Evolutionary conservation across 176 grass and related monocot genomes (phyloP), one percentile per base, ranked within the genome.

Genomic region (Pontederia paniculata): DNA sequence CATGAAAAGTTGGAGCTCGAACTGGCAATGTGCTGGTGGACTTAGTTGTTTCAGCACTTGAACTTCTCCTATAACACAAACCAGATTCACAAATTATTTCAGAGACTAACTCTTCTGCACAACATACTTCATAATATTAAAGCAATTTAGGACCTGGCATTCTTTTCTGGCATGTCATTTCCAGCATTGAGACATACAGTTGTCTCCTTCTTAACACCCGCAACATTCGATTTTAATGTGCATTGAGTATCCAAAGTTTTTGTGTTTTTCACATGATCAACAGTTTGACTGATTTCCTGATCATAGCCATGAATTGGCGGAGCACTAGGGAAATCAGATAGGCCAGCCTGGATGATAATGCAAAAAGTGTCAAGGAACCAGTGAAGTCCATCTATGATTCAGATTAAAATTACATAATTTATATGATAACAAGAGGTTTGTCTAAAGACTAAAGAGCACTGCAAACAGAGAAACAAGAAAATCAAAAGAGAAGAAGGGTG

Each of bases 1-100:
- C 93, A 82, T 98, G 86, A 74, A 88, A 91, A 10, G 83, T 91
- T 20, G 93, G 93, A 58, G 86, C 45, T 66, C 87, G 80, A 77
- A 74, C 45, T 71, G 86, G 83, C 58, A 88, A 57, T 23, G 83
- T 84, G 70, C 75, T 78, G 79, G 93, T 91, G 46, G 84, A 85
- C 17, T 66, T 71, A 72, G 57, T 60, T 52, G 74, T 65, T 70
- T 28, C 78, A 46, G 50, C 46, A 73, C 70, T 80, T 50, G 58
- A 56, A 53, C 62, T 43, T 60, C 25, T 70, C 70, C 85, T 80
- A 46, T 16, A 73, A 62, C 50, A 42, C 18, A 52, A 28, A 44
- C 62, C 25, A 76, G 25, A 55, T 48, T 60, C 28, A 37, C 28
- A 37, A 37, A 70, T 42, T 37, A 61, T 72, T 72, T 23, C 76